Conservation (phyloP, 352 stramenopile species). For the Bremia lactucae region DNA sequence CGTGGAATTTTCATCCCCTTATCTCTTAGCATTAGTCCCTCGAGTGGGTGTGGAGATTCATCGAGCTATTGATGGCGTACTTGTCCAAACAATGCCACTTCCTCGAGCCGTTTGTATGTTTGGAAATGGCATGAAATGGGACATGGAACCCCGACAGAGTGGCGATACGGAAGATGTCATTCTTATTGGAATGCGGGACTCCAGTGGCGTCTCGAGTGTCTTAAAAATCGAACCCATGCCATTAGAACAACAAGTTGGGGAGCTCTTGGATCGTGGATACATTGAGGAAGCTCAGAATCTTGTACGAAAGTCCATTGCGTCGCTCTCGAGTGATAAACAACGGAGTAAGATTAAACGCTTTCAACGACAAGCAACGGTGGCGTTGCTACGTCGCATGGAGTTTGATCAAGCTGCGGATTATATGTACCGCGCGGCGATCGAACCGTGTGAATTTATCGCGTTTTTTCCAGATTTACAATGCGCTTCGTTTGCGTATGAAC, state of each 20-base stretch:
- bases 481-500: slow-evolving; percentile 75
- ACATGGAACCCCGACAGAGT: slow-evolving; percentile 72
- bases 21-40: slow-evolving; percentile 67
- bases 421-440: slow-evolving; percentile 78
- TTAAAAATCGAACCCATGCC: slow-evolving; percentile 83
- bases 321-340: slow-evolving; percentile 69
- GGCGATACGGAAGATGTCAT: slow-evolving; percentile 74
- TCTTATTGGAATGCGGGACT: slow-evolving; percentile 61
- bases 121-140: slow-evolving; percentile 86
- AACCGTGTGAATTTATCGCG: slow-evolving; percentile 78
- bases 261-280: slow-evolving; percentile 73
- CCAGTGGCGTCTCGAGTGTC: slow-evolving; percentile 51
- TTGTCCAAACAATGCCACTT: slow-evolving; percentile 70
- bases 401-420: slow-evolving; percentile 72
- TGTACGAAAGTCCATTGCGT: slow-evolving; percentile 70
- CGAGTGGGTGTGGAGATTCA: slow-evolving; percentile 77
- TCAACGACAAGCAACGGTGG: slow-evolving; percentile 73
- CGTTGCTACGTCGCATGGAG: slow-evolving; percentile 64
- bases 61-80: slow-evolving; percentile 49
- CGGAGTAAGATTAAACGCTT: slow-evolving; percentile 84
- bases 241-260: slow-evolving; percentile 72
- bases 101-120: slow-evolving; percentile 64
- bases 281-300: slow-evolving; percentile 81
- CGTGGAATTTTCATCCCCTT: slow-evolving; percentile 72
- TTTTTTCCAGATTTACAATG: slow-evolving; percentile 82